phyloP scores from a whole-genome alignment of 768 basidiomycete genomes.

The Leccinum imitatum region DNA sequence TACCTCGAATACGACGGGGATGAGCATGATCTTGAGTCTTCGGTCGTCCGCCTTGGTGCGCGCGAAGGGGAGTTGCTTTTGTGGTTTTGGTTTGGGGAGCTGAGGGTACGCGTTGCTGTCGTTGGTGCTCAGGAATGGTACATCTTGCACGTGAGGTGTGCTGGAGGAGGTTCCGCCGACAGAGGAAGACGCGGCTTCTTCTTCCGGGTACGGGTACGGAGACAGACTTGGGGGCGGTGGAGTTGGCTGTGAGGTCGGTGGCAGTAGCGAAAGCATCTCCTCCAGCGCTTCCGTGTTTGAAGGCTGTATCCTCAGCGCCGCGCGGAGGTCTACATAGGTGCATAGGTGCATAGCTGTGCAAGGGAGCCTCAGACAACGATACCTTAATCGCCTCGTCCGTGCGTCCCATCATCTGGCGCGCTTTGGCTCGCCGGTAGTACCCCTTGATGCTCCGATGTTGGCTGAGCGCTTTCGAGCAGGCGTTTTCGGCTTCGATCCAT shows the following conservation, averaged over 20 bases:
- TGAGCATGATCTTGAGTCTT: slow-evolving; percentile 50
- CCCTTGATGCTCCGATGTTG: slow-evolving; percentile 72
- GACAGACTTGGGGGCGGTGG: slow-evolving; percentile 5
- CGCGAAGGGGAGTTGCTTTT: slow-evolving; percentile 53
- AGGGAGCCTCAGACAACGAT: neutral
- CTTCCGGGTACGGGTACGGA: neutral
- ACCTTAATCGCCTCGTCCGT: slow-evolving; percentile 63
- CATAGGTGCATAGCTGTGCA: neutral
- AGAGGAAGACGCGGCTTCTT: slow-evolving; percentile 32
- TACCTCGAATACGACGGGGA: slow-evolving; percentile 44
- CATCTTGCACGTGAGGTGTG: slow-evolving; percentile 1
- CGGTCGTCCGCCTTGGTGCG: slow-evolving; percentile 50
- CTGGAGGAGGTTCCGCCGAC: slow-evolving; percentile 20
- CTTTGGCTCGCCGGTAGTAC: slow-evolving; percentile 66
- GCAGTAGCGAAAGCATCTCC: slow-evolving; percentile 48
- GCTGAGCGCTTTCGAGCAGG: slow-evolving; percentile 61
- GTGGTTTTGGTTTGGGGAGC: slow-evolving; percentile 40
- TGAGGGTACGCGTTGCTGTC: slow-evolving; percentile 26
- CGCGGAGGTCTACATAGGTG: slow-evolving; percentile 53
- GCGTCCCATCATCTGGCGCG: slow-evolving; percentile 58
- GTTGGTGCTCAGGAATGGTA: slow-evolving; percentile 24
- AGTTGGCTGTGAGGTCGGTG: slow-evolving; percentile 17
- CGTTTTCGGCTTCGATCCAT: slow-evolving; percentile 70
- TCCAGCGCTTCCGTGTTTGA: slow-evolving; percentile 59
- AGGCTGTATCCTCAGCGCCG: slow-evolving; percentile 60